Percentiles rank a stretch among this genome's conserved stretches.
Evolutionary conservation across 805 yeast species (phyloP).

Genomic region (Candida berthetii): DNA sequence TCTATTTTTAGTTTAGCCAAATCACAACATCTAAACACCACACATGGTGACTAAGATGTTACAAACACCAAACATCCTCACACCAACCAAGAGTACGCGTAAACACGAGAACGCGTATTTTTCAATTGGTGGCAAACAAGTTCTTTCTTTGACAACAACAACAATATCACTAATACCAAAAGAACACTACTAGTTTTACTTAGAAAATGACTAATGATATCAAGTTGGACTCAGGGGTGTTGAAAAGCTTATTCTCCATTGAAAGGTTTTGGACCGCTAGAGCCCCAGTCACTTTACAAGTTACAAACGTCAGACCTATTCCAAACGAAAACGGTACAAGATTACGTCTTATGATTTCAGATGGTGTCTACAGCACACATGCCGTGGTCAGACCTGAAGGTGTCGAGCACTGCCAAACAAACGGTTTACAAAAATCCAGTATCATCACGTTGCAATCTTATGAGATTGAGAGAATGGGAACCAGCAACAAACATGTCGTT

Average conservation of each 20-base stretch:
- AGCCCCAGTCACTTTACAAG: conserved; percentile 27
- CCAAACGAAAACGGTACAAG: conserved; percentile 35
- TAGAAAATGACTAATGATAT: conserved; percentile 2
- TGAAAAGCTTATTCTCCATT: conserved; percentile 14
- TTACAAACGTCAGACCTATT: conserved; percentile 28
- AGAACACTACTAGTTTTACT: no score
- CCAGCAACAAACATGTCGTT: conserved; percentile 22
- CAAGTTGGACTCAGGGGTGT: conserved; percentile 9
- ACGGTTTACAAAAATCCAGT: conserved; percentile 39
- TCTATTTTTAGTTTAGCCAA: no score
- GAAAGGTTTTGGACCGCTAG: conserved; percentile 10
- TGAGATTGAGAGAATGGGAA: conserved; percentile 34
- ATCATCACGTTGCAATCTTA: conserved; percentile 35
- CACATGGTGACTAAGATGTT: no score
- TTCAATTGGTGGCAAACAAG: no score
- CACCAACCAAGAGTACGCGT: no score
- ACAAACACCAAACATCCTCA: no score
- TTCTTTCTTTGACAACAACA: no score
- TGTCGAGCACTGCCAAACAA: conserved; percentile 35
- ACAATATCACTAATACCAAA: no score
- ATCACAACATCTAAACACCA: no score
- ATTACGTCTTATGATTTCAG: conserved; percentile 41
- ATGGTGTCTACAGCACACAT: conserved; percentile 44
- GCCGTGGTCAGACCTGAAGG: conserved; percentile 47
- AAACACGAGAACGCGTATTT: no score